phyloP scores from a whole-genome alignment of 1,284 basidiomycete species.

The Coniferiporia weirii region DNA sequence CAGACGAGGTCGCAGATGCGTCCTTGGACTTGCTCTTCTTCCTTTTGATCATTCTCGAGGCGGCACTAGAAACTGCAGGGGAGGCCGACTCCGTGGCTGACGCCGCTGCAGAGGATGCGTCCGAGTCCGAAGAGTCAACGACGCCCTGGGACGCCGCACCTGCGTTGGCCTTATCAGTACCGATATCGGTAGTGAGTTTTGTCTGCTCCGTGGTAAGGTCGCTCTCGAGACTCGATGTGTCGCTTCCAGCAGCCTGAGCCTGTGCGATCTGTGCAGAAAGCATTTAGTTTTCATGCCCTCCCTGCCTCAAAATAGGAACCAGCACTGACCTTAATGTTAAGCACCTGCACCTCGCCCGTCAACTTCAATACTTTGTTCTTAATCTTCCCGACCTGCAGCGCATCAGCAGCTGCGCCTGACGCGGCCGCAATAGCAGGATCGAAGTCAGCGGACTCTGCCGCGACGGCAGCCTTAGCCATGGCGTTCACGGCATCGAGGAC shows the following conservation, averaged over 20 bases:
- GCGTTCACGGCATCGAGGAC: conserved; percentile 18
- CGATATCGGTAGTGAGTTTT: conserved; percentile 35
- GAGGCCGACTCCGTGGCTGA: not conserved
- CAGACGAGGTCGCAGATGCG: too few species aligned
- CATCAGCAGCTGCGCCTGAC: conserved; percentile 33
- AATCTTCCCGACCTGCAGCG: conserved; percentile 14
- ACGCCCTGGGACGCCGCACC: conserved; percentile 33
- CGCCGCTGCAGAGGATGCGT: not conserved
- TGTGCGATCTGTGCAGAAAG: conserved; percentile 38
- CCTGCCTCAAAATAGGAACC: too few species aligned
- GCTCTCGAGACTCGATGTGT: conserved; percentile 28
- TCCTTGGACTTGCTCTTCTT: too few species aligned
- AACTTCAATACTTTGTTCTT: conserved; percentile 49
- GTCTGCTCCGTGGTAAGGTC: conserved; percentile 30
- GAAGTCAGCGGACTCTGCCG: conserved; percentile 24
- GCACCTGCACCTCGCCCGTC: conserved; percentile 33
- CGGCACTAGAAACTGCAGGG: too few species aligned
- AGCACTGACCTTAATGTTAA: conserved; percentile 34
- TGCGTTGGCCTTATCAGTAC: conserved; percentile 30
- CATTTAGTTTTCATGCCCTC: too few species aligned
- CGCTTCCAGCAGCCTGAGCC: conserved; percentile 32
- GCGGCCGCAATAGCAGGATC: conserved; percentile 41
- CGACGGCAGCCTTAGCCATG: not conserved
- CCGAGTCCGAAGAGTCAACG: conserved; percentile 1
- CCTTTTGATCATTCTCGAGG: too few species aligned